phyloP scores from a whole-genome alignment of 768 basidiomycete species.

The Mycena haematopus region DNA sequence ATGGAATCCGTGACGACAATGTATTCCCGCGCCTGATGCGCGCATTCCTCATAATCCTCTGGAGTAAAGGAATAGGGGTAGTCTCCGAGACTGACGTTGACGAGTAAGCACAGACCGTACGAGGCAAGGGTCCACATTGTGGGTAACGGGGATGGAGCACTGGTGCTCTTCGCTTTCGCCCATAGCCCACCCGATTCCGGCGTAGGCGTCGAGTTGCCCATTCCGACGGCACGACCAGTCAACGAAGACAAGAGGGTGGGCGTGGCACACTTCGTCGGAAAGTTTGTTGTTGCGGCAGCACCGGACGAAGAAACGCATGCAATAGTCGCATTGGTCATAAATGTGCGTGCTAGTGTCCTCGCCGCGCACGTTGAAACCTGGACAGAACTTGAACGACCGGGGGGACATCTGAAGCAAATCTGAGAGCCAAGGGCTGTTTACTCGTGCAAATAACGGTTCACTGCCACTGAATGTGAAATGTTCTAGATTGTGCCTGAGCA shows the following conservation, averaged over 20 bases:
- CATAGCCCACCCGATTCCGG: constrained; percentile 40
- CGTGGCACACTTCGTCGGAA: constrained; percentile 29
- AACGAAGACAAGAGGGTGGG: constrained; percentile 37
- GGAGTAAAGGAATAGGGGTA: not conserved
- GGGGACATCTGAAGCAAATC: too few species aligned
- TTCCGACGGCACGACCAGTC: constrained; percentile 43
- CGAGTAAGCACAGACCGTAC: constrained; percentile 32
- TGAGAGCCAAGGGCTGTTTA: too few species aligned
- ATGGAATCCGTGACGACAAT: constrained; percentile 42
- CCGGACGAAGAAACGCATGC: constrained; percentile 10
- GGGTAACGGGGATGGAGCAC: constrained; percentile 35
- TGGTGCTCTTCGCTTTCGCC: constrained; percentile 30
- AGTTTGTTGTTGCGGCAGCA: constrained; percentile 5
- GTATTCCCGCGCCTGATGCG: not conserved
- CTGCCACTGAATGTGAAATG: too few species aligned
- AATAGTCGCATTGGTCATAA: not conserved
- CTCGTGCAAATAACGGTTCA: too few species aligned
- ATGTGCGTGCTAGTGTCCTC: not conserved
- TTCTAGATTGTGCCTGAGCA: too few species aligned
- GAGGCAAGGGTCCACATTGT: constrained; percentile 32
- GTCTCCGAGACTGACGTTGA: not conserved
- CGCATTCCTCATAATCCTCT: too few species aligned
- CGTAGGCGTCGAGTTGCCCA: constrained; percentile 32
- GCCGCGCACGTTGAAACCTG: not conserved
- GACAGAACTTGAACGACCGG: not conserved